Base-by-base conservation (phyloP, 2,329 filamentous ascomycete genomes). In the Phyllosticta citribraziliensis region DNA sequence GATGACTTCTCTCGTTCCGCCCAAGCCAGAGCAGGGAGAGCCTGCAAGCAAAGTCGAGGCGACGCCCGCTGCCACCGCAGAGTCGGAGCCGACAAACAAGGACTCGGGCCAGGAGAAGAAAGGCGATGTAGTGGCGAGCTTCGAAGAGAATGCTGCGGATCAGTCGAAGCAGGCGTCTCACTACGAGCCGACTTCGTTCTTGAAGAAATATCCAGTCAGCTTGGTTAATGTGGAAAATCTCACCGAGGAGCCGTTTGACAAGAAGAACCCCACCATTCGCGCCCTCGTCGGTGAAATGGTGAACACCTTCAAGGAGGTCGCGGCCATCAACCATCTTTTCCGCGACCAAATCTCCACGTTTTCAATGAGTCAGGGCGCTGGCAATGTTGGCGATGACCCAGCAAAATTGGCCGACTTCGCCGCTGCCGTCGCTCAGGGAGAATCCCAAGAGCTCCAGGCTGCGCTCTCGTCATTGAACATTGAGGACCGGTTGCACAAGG, bases 241-340 rank as follows among this genome's bases (percentile, higher is more conserved):
- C 59, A 80, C 81, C 0, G 94, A 99, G 69, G 88, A 96, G 69
- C 87, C 91, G 0, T 89, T 89, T 72, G 94, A 97, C 73, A 88
- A 91, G 70, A 95, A 93, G 75, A 94, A 88, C 69, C 87, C 88
- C 19, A 86, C 94, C 35, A 91, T 97, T 63, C 87, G 91, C 60
- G 94, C 94, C 12, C 86, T 99, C 54, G 94, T 93, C 56, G 96
- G 93, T 70, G 95, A 99, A 77, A 97, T 99, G 64, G 91, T 99
- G 72, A 97, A 97, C 72, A 94, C 96, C 0, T 97, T 97, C 80
- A 97, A 97, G 77, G 92, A 97, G 73, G 91, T 99, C 59, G 93
- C 93, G 10, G 88, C 86, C 53, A 85, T 97, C 75, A 99, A 97
- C 77, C 91, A 89, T 63, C 81, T 99, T 20, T 99, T 99, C 81